Base-by-base conservation (phyloP, 228 moss, liverwort and hornwort genomes). In the Sphagnum fallax region DNA sequence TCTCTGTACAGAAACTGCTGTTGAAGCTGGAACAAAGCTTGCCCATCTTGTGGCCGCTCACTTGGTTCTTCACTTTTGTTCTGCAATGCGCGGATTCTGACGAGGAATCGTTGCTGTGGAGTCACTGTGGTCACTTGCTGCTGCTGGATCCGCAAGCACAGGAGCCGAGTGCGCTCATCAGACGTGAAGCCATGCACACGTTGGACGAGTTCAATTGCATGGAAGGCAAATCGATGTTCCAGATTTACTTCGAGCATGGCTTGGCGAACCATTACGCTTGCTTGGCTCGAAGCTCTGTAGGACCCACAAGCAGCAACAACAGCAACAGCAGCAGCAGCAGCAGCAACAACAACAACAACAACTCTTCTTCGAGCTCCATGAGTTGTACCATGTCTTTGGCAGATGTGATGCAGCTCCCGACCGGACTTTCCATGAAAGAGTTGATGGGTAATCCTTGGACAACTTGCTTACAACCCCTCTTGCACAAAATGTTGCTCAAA, bases 191-290 rank as follows among this genome's bases (percentile, higher is more conserved):
- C n/a, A 75, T 75, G 69, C 78, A 75, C 48, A 72, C 64, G 50
- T 63, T 82, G 48, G 77, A 69, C 13, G 50, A 64, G 51, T 61
- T 63, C 15, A 69, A 78, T 50, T 61, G 75, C 14, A 49, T 78
- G 62, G 78, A 69, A 65, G 65, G 75, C 62, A 82, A 82, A 62
- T 75, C 70, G 6, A 65, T 66, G 9, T n/a, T 62, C 62, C 78
- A 75, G 55, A 63, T 82, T 14, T 69, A 60, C 53, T 50, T 61
- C 47, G 78, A 82, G 60, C 78, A 82, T 61, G 82, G 82, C n/a
- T 61, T 82, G 78, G 75, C 68, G 11, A 82, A 78, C 53, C 71
- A 82, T 62, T 82, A 82, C 60, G 68, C 74, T 0, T 82, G 82
- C 60, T 72, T 82, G 16, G 75, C 75, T 55, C 55, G 32, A 32